Evolutionary conservation across 305 asterid genomes (phyloP), one percentile per base, ranked within the genome.

Genomic region (Stenogyne calaminthoides): DNA sequence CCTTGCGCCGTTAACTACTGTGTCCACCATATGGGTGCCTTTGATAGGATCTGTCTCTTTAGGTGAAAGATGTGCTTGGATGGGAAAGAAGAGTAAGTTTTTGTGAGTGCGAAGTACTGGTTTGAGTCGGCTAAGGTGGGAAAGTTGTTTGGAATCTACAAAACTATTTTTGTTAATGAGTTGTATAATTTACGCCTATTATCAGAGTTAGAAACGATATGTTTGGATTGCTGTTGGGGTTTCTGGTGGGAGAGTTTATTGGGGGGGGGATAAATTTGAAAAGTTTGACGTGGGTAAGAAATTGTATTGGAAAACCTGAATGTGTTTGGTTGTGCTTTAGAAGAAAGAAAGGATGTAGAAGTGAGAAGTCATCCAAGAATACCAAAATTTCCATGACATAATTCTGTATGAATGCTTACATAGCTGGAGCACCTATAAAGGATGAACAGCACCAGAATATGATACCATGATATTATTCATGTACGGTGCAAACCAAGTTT

Each of bases 21-120:
- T 25, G 29, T 49, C 49, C 10, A 44, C 12, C 32, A n/a, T 49
- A 19, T 49, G 56, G 55, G 10, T 49, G 22, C 56, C 34, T 20
- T 55, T 55, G n/a, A 10, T 9, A 55, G 14, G 14, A 29, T 51
- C 2, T 51, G 12, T 51, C 22, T 51, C 11, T 15, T 16, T 47
- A 51, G 61, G 6, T 11, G 75, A 58, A 29, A 59, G 57, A 46
- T 61, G 37, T 47, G 62, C 12, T 60, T 18, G 44, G 7, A 64
- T 49, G 44, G 32, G 49, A 46, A 19, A 51, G 29, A 8, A 52
- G 36, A 61, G 44, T 9, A 73, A 37, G 29, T 40, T 54, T 39
- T 72, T 7, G 8, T 54, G 51, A 49, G 22, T 49, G 22, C 10
- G 7, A 49, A 15, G 56, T 49, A 16, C 22, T 49, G 56, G 16